A percentile compares a stretch with the other conserved stretches of the same genome.
Conservation (phyloP, 176 grass and related monocot species). For the Elaeis guineensis region DNA sequence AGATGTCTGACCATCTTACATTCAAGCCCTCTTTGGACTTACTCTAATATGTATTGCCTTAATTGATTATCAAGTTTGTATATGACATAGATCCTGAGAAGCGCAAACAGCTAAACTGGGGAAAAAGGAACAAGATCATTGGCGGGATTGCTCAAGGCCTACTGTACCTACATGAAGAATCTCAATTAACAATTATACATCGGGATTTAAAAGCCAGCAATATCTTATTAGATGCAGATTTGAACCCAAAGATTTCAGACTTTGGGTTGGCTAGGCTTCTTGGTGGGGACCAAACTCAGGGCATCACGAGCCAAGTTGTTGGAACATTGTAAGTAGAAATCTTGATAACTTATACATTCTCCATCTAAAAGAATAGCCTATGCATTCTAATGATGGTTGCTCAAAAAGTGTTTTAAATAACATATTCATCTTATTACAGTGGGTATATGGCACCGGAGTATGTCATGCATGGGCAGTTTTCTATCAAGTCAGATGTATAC, state of each 20-base stretch:
- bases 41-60: too few species aligned
- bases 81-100: conserved; percentile 22
- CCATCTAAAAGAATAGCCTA: too few species aligned
- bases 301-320: conserved; percentile 3
- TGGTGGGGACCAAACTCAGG: background rate
- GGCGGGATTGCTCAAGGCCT: conserved; percentile 17
- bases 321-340: conserved; percentile 27
- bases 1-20: too few species aligned
- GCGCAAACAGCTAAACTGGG: conserved; percentile 17
- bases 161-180: conserved; percentile 34
- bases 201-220: conserved; percentile 19
- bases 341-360: too few species aligned
- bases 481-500: too few species aligned
- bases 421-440: too few species aligned
- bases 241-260: conserved; percentile 31
- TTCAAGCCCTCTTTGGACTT: too few species aligned
- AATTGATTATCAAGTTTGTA: too few species aligned
- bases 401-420: too few species aligned
- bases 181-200: conserved; percentile 21
- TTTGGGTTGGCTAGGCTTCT: conserved; percentile 34
- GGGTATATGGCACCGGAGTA: too few species aligned
- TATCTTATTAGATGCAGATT: conserved; percentile 9
- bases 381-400: too few species aligned
- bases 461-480: too few species aligned
- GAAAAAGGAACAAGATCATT: conserved; percentile 13